Percentiles rank a stretch among this genome's conserved stretches.
phyloP scores from a whole-genome alignment of 2,329 filamentous ascomycete species.

The Ophiobolus disseminans region DNA sequence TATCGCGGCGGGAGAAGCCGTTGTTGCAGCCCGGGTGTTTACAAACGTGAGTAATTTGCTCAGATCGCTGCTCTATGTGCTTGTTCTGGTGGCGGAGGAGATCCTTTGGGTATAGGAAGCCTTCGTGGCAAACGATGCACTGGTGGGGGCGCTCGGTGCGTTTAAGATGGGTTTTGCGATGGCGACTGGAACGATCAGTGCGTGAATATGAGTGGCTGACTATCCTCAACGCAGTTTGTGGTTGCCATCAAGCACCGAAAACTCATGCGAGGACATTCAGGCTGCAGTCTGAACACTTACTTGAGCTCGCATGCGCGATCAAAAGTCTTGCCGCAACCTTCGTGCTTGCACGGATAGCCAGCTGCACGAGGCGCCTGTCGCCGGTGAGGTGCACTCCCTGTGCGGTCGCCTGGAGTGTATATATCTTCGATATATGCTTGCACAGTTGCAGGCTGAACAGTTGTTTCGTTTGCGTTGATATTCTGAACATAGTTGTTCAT shows the following conservation, averaged over 20 bases:
- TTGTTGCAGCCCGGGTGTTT: conserved; percentile 34
- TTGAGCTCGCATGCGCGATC: conserved; percentile 45
- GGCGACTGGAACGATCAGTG: conserved; percentile 25
- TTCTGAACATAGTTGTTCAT: conserved; percentile 15
- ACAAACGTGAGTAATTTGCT: conserved; percentile 28
- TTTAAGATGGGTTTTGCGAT: conserved; percentile 38
- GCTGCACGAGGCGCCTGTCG: conserved; percentile 34
- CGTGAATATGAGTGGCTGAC: not conserved
- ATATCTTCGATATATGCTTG: conserved; percentile 35
- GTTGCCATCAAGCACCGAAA: not conserved
- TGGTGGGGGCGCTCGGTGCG: conserved; percentile 40
- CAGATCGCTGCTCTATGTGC: conserved; percentile 28
- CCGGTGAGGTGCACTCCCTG: conserved; percentile 17
- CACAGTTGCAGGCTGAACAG: conserved; percentile 33
- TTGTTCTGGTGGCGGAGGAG: conserved; percentile 37
- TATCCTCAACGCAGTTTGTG: not conserved
- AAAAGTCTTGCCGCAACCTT: conserved; percentile 34
- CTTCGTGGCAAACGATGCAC: conserved; percentile 37
- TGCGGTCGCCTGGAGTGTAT: conserved; percentile 40
- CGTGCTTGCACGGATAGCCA: conserved; percentile 34
- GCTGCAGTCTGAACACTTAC: conserved; percentile 29
- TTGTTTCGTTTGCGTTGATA: conserved; percentile 38
- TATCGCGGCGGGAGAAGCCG: conserved; percentile 47
- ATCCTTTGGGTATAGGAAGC: conserved; percentile 48
- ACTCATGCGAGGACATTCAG: not conserved